These are phyloP conservation scores for Tolypocladium sp. DNA, from an alignment of 2,329 filamentous ascomycete species.

Conservation along the genomic window DNA sequence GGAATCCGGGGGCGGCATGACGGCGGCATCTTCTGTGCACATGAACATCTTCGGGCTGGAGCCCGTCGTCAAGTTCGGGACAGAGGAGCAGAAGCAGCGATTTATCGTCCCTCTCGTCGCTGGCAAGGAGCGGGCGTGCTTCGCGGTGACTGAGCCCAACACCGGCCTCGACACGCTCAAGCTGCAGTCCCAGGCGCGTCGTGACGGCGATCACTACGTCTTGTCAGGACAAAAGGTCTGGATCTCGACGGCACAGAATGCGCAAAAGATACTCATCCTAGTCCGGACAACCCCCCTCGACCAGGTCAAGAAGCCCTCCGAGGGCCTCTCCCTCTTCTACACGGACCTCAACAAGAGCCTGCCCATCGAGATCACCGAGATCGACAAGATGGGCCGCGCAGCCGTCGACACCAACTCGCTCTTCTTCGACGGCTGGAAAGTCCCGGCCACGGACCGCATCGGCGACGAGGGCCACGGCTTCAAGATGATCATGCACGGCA, in stretches of 20 bases:
- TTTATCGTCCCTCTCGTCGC: slow-evolving; percentile 64
- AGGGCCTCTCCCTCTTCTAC: slow-evolving; percentile 72
- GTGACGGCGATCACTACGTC: slow-evolving; percentile 48
- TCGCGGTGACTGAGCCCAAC: slow-evolving; percentile 78
- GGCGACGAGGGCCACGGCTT: slow-evolving; percentile 70
- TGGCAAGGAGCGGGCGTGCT: slow-evolving; percentile 65
- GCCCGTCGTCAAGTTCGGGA: slow-evolving; percentile 64
- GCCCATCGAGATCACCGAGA: slow-evolving; percentile 56
- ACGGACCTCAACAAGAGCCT: slow-evolving; percentile 60
- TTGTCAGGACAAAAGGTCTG: slow-evolving; percentile 79
- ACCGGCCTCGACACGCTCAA: slow-evolving; percentile 71
- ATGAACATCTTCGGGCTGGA: slow-evolving; percentile 69
- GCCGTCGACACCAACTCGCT: slow-evolving; percentile 81
- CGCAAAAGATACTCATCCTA: slow-evolving; percentile 72
- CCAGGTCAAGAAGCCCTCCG: slow-evolving; percentile 56
- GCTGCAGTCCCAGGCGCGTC: slow-evolving; percentile 53
- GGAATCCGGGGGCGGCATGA: slow-evolving; percentile 72
- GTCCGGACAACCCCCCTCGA: slow-evolving; percentile 65
- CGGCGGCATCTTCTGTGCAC: slow-evolving; percentile 54
- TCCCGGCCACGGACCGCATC: slow-evolving; percentile 57
- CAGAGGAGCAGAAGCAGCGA: slow-evolving; percentile 48
- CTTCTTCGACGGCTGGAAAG: slow-evolving; percentile 71
- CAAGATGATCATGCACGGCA: slow-evolving; percentile 68
- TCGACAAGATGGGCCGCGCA: slow-evolving; percentile 78
- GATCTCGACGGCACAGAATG: slow-evolving; percentile 79